Evolutionary conservation across 1,284 basidiomycete species (phyloP).

Genomic region (Pascua sp.): DNA sequence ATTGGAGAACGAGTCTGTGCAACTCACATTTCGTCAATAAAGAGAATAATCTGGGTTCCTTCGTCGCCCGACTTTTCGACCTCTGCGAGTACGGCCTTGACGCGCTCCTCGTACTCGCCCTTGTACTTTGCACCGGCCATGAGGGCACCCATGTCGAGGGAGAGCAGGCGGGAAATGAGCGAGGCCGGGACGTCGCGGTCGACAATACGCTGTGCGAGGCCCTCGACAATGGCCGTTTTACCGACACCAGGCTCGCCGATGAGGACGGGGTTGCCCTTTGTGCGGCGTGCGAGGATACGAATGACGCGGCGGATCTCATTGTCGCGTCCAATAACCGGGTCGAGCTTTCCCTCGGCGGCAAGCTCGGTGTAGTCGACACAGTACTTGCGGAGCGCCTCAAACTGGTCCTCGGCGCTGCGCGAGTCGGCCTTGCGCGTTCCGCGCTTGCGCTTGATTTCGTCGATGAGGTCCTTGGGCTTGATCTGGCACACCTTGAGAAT

Average conservation of each 20-base stretch:
- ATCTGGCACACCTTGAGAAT: slow-evolving; percentile 53
- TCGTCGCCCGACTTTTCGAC: slow-evolving; percentile 86
- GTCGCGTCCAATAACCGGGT: slow-evolving; percentile 59
- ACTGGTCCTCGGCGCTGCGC: slow-evolving; percentile 53
- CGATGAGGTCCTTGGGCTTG: slow-evolving; percentile 52
- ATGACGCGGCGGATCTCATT: slow-evolving; percentile 58
- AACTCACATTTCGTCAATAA: slow-evolving; percentile 80
- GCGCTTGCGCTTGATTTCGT: slow-evolving; percentile 53
- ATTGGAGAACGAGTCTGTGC: not conserved
- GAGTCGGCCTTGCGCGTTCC: slow-evolving; percentile 56
- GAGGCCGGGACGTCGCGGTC: slow-evolving; percentile 92
- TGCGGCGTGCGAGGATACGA: slow-evolving; percentile 70
- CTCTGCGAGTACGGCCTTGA: slow-evolving; percentile 85
- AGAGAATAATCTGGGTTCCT: slow-evolving; percentile 82
- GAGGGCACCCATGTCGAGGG: slow-evolving; percentile 81
- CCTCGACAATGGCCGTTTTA: slow-evolving; percentile 91
- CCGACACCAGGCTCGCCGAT: slow-evolving; percentile 83
- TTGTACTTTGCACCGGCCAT: slow-evolving; percentile 95
- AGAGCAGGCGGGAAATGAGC: slow-evolving; percentile 73
- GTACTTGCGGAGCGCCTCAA: slow-evolving; percentile 52
- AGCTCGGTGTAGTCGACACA: slow-evolving; percentile 49
- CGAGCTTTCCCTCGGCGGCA: slow-evolving; percentile 55
- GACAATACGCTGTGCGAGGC: slow-evolving; percentile 91
- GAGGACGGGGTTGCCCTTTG: slow-evolving; percentile 58
- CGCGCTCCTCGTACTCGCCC: slow-evolving; percentile 95